A percentile compares a stretch with the other conserved stretches of the same genome.
These are phyloP conservation scores for Rhizopogon vinicolor DNA, from an alignment of 768 basidiomycete species.

Conservation along the genomic window DNA sequence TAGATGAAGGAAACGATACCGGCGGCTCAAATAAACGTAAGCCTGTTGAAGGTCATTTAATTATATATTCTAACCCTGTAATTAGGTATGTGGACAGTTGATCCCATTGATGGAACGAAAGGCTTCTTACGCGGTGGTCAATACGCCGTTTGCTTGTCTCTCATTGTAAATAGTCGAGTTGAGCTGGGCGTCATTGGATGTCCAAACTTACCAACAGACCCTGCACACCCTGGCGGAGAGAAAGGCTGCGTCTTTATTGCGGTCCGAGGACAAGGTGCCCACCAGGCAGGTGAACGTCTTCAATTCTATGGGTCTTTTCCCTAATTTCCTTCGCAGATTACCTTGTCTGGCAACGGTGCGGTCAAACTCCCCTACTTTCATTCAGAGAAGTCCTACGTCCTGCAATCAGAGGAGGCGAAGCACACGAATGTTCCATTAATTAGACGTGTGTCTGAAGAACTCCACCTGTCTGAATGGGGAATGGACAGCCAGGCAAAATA, in stretches of 20 bases:
- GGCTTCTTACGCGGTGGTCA: constrained; percentile 91
- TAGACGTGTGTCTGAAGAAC: constrained; percentile 58
- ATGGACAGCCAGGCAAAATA: constrained; percentile 99
- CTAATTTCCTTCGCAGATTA: constrained; percentile 32
- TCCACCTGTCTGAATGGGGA: constrained; percentile 59
- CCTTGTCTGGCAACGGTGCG: constrained; percentile 39
- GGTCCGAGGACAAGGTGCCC: constrained; percentile 80
- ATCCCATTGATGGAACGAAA: constrained; percentile 91
- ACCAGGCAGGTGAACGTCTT: constrained; percentile 56
- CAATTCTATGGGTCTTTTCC: neutral
- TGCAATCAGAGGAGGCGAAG: constrained; percentile 90
- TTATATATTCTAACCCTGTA: neutral
- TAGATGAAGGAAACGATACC: constrained; percentile 74
- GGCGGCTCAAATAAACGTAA: constrained; percentile 73
- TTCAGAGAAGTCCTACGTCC: constrained; percentile 53
- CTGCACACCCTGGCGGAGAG: constrained; percentile 46
- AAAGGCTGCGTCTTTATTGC: constrained; percentile 85
- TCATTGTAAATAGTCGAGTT: constrained; percentile 75
- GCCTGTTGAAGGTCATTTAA: constrained; percentile 24
- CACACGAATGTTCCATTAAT: constrained; percentile 91
- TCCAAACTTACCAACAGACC: constrained; percentile 77
- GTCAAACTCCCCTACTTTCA: constrained; percentile 32
- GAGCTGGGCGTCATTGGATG: constrained; percentile 87
- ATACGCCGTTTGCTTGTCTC: constrained; percentile 87
- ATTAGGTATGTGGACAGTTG: constrained; percentile 81